Evolutionary conservation across 164 flowering plant species (phyloP).

Genomic region (Nymphaea colorata): DNA sequence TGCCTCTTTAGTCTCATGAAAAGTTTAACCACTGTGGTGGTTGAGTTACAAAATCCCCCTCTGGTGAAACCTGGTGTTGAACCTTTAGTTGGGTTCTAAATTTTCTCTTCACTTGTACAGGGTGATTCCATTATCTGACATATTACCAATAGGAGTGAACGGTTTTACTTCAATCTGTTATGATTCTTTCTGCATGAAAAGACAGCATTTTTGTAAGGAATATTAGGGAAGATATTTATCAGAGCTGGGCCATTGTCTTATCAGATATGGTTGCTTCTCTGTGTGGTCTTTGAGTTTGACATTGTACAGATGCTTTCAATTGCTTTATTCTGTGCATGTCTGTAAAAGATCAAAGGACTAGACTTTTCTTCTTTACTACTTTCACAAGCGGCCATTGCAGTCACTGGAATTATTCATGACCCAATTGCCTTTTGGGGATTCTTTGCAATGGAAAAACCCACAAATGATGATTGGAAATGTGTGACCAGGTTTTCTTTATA

Average conservation of each 20-base stretch:
- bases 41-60: background rate
- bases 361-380: background rate
- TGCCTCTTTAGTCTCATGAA: too few relatives aligned
- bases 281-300: background rate
- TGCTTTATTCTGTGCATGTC: background rate
- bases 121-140: too few relatives aligned
- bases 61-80: background rate
- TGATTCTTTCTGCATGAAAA: background rate
- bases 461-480: background rate
- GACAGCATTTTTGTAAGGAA: background rate
- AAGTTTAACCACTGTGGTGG: background rate
- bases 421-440: background rate
- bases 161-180: too few relatives aligned
- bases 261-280: background rate
- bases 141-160: too few relatives aligned
- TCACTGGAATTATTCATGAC: background rate
- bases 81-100: background rate
- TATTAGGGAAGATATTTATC: too few relatives aligned
- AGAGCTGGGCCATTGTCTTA: background rate
- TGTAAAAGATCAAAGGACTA: background rate
- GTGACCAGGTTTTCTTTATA: background rate
- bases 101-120: too few relatives aligned
- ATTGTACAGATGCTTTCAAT: background rate
- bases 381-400: background rate
- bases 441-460: background rate